A percentile compares a stretch with the other conserved stretches of the same genome.
Evolutionary conservation across 371 early-diverging fungal species (phyloP).

Genomic region (Apophysomyces variabilis): DNA sequence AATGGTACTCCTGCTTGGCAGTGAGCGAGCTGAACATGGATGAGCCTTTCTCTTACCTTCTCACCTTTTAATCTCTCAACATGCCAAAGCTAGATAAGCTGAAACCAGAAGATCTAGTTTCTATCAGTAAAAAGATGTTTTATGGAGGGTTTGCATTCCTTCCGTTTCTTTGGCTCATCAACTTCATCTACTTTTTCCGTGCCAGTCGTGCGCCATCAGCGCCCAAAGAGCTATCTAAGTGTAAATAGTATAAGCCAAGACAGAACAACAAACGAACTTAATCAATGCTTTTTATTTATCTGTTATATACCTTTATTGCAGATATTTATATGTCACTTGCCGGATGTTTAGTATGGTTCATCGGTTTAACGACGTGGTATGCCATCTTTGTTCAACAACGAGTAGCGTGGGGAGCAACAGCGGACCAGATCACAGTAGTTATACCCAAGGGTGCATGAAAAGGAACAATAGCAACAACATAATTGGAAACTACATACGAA

Average conservation of each 20-base stretch:
- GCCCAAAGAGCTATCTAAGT: slow-evolving; percentile 50
- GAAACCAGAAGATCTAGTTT: slow-evolving; percentile 57
- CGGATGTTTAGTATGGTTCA: slow-evolving; percentile 52
- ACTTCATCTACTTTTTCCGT: slow-evolving; percentile 60
- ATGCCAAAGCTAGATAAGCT: slow-evolving; percentile 59
- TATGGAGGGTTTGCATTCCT: slow-evolving; percentile 63
- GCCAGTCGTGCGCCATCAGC: slow-evolving; percentile 37
- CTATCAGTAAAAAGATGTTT: slow-evolving; percentile 61
- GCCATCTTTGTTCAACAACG: slow-evolving; percentile 59
- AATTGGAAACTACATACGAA: too few relatives aligned
- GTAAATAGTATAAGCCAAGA: slow-evolving; percentile 31
- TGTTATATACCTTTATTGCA: slow-evolving; percentile 19
- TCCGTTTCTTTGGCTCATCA: slow-evolving; percentile 66
- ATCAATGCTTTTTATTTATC: neutral
- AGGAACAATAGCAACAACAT: neutral
- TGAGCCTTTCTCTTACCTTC: too few relatives aligned
- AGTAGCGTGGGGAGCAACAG: slow-evolving; percentile 52
- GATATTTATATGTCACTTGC: slow-evolving; percentile 56
- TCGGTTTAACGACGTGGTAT: slow-evolving; percentile 59
- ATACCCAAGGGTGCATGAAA: slow-evolving; percentile 53
- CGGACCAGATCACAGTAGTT: slow-evolving; percentile 61
- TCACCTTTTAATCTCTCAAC: neutral
- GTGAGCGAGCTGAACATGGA: too few relatives aligned
- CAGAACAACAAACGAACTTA: neutral
- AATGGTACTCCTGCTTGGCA: too few relatives aligned